Evolutionary conservation across 345 rosid genomes (phyloP).

Genomic region (Brassica nigra): DNA sequence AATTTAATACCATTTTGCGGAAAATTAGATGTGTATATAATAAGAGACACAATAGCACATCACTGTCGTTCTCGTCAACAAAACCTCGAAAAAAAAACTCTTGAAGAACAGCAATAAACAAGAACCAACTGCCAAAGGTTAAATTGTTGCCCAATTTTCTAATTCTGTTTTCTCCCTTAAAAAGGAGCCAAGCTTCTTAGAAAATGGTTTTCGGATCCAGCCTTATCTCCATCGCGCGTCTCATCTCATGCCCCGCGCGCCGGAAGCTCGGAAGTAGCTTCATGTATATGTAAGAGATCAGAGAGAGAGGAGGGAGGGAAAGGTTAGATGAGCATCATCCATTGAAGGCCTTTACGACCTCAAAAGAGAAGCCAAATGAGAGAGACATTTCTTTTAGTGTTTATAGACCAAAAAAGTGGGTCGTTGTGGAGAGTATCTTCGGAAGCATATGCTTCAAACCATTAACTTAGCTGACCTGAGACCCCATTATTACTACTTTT

Average conservation of each 20-base stretch:
- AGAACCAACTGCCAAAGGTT: conserved; percentile 39
- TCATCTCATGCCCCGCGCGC: conserved; percentile 3
- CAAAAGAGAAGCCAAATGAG: conserved; percentile 31
- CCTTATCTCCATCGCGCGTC: not conserved
- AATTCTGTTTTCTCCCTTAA: not conserved
- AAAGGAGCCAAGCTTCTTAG: conserved; percentile 25
- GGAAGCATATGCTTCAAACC: conserved; percentile 41
- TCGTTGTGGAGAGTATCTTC: conserved; percentile 32
- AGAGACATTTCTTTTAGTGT: conserved; percentile 22
- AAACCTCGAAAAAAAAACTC: conserved; percentile 13
- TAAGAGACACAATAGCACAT: not conserved
- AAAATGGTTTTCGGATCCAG: conserved; percentile 30
- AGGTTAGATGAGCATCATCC: conserved; percentile 27
- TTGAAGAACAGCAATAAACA: conserved; percentile 27
- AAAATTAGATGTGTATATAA: not conserved
- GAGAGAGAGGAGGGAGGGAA: not conserved
- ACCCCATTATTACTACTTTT: conserved; percentile 26
- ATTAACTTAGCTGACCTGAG: conserved; percentile 40
- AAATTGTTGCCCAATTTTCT: conserved; percentile 41
- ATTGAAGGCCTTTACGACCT: conserved; percentile 35
- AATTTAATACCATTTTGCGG: not conserved
- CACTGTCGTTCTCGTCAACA: not conserved
- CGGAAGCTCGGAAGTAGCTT: not conserved
- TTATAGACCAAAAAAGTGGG: conserved; percentile 29
- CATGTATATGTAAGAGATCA: not conserved